phyloP scores from a whole-genome alignment of 2,329 filamentous ascomycete genomes.

The Penicillium brasilianum region DNA sequence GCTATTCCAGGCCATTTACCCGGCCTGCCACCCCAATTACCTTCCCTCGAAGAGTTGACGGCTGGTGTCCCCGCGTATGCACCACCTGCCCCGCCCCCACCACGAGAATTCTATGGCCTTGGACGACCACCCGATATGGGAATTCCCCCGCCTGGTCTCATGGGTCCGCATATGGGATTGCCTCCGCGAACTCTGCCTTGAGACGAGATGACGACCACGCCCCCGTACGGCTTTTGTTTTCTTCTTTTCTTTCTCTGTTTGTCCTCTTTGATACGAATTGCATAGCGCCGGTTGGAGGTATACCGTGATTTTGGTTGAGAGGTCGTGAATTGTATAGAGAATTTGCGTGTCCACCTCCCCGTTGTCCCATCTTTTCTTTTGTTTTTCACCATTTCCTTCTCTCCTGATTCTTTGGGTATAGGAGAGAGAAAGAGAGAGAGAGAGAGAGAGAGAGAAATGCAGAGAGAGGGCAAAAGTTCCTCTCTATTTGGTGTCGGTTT shows the following conservation, averaged over 20 bases:
- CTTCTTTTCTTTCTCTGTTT: slow-evolving; percentile 17
- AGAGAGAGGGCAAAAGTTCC: too few relatives aligned
- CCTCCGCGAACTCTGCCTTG: slow-evolving; percentile 46
- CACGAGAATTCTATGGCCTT: slow-evolving; percentile 44
- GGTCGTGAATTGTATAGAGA: slow-evolving; percentile 35
- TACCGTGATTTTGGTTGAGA: slow-evolving; percentile 40
- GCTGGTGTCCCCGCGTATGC: slow-evolving; percentile 54
- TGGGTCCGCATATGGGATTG: slow-evolving; percentile 39
- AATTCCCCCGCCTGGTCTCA: slow-evolving; percentile 37
- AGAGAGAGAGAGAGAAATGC: not conserved
- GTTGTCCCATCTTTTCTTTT: slow-evolving; percentile 18
- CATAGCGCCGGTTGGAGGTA: slow-evolving; percentile 46
- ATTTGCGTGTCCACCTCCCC: slow-evolving; percentile 20
- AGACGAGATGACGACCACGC: slow-evolving; percentile 30
- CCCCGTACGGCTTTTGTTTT: slow-evolving; percentile 28
- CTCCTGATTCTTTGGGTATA: not conserved
- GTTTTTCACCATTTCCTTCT: slow-evolving; percentile 18
- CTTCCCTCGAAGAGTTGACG: slow-evolving; percentile 53
- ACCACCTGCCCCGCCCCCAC: slow-evolving; percentile 39
- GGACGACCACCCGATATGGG: slow-evolving; percentile 39
- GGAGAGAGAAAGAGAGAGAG: not conserved
- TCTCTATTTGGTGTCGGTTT: not conserved
- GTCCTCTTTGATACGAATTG: slow-evolving; percentile 42
- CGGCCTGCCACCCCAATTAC: slow-evolving; percentile 42
- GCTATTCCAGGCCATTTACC: slow-evolving; percentile 38